Evolutionary conservation across 2,329 filamentous ascomycete species (phyloP).

Genomic region (Corynespora cassiicola): DNA sequence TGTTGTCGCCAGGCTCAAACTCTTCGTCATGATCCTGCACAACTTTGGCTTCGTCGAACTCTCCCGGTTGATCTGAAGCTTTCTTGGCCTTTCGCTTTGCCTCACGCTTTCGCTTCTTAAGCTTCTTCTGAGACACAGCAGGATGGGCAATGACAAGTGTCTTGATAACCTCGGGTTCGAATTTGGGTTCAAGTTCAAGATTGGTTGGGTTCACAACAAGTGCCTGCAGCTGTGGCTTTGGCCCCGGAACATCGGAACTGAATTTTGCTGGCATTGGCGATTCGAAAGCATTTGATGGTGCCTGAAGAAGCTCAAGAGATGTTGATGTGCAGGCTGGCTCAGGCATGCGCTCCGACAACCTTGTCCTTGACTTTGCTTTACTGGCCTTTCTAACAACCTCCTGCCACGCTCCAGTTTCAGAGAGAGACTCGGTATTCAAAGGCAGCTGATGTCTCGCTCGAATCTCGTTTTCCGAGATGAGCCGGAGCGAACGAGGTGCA

Average conservation of each 20-base stretch:
- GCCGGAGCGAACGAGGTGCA: too few species aligned
- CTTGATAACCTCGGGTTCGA: background rate
- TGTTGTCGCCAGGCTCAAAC: background rate
- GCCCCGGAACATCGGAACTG: background rate
- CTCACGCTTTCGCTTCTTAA: constrained; percentile 28
- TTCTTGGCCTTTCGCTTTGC: constrained; percentile 29
- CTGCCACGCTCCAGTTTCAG: too few species aligned
- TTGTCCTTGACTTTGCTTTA: too few species aligned
- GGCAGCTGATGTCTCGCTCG: too few species aligned
- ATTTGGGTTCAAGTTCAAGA: constrained; percentile 1
- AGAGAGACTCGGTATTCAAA: too few species aligned
- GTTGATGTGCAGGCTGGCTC: too few species aligned
- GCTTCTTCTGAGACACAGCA: constrained; percentile 27
- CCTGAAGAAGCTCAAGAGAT: background rate
- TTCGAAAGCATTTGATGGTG: background rate
- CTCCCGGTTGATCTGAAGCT: constrained; percentile 2
- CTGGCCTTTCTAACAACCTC: too few species aligned
- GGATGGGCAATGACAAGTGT: constrained; percentile 2
- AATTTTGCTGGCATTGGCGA: constrained; percentile 2
- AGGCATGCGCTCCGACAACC: too few species aligned
- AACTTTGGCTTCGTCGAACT: background rate
- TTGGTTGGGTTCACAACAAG: background rate
- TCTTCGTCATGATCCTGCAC: background rate
- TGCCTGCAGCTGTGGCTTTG: constrained; percentile 5
- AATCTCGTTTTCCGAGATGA: too few species aligned